Percentiles rank a stretch among this genome's conserved stretches.
Evolutionary conservation across 225 moss, liverwort and hornwort species (phyloP).

Genomic region (Ulota crispa): DNA sequence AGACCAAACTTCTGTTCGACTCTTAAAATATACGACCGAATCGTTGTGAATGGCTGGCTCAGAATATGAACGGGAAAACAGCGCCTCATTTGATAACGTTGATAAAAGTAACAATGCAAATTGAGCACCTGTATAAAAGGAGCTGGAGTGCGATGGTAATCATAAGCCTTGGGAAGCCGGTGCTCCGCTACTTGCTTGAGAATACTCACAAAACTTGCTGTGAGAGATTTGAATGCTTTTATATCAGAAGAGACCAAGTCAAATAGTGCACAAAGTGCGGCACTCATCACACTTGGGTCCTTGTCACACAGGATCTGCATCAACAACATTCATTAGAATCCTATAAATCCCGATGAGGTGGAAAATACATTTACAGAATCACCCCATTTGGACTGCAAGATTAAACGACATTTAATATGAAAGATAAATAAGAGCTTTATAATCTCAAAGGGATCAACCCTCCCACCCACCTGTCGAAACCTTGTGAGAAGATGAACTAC

Average conservation of each 20-base stretch:
- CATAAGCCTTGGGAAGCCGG: slow-evolving; percentile 80
- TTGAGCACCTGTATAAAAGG: slow-evolving; percentile 85
- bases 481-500: slow-evolving; percentile 78
- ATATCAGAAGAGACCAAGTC: slow-evolving; percentile 78
- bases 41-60: background rate
- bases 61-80: background rate
- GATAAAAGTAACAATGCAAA: background rate
- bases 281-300: slow-evolving; percentile 98
- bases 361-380: slow-evolving; percentile 20
- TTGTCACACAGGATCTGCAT: slow-evolving; percentile 81
- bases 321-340: background rate
- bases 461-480: slow-evolving; percentile 64
- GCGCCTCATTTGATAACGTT: background rate
- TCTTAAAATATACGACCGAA: background rate
- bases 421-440: background rate
- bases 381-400: background rate
- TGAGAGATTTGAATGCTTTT: slow-evolving; percentile 69
- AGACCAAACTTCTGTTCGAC: background rate
- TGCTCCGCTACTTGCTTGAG: slow-evolving; percentile 91
- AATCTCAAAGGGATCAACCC: background rate
- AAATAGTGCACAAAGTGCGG: slow-evolving; percentile 85
- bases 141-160: slow-evolving; percentile 87
- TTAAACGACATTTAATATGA: background rate
- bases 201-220: slow-evolving; percentile 85
- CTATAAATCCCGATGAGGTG: background rate